Base-by-base conservation (phyloP, 2,329 filamentous ascomycete genomes). In the Aureobasidium sp. region DNA sequence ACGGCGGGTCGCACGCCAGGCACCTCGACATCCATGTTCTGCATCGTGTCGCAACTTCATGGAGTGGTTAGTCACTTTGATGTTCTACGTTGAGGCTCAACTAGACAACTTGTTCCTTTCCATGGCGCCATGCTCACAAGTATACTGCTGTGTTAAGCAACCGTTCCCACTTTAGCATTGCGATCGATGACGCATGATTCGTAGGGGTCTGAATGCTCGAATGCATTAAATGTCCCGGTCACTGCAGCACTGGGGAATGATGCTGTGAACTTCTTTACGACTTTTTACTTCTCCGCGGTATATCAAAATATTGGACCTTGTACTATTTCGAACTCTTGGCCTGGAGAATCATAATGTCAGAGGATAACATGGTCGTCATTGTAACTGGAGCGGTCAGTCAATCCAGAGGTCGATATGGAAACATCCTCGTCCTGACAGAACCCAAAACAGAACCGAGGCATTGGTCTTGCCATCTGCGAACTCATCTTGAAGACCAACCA, bases 381-480 rank as follows among this genome's bases (percentile, higher is more conserved):
- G 70, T 73, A 5, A 73, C 71, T 24, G 71, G 71, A 57, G 70
- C 71, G 14, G 71, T 72, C 67, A 48, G 67, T 54, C 22, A n/a
- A 57, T 2, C 42, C 22, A 47, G 17, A 49, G 2, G 5, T 17
- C 35, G 19, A 27, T 42, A 47, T 24, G 47, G n/a, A 11, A 27
- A 29, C 27, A 54, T 14, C 35, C 17, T 50, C 62, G 8, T 7
- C 24, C 50, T 33, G n/a, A n/a, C 15, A n/a, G 11, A 9, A 37
- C 60, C 63, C 8, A 65, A 56, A 57, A 42, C 17, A 73, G 71
- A 74, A 74, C 58, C 68, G 72, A 60, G 72, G 72, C 52, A 73
- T 74, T 58, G 72, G 72, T 50, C 65, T 64, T 35, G 72, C 72
- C 40, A 72, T 74, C 22, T 72, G 70, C 67, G 61, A 70, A 45